Conservation (phyloP, 1,284 basidiomycete genomes). For the Tetrapyrgos nigripes region DNA sequence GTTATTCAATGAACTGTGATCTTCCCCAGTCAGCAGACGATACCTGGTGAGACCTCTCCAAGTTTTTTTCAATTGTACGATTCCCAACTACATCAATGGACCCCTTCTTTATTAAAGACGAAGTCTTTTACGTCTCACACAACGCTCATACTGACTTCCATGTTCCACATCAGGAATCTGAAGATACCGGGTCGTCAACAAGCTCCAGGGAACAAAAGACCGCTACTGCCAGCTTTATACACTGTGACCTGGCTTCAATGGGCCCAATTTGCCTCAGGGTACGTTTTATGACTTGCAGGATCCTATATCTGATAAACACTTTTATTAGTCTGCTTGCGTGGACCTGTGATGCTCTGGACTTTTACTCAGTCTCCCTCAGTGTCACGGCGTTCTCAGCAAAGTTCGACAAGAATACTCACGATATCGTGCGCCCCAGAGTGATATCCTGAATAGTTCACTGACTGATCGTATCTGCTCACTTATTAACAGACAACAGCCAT, state of each 20-base stretch:
- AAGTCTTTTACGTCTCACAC: too few species aligned
- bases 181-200: neutral
- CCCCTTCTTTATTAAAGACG: too few species aligned
- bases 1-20: too few species aligned
- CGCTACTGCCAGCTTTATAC: slow-evolving; percentile 44
- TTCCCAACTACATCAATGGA: too few species aligned
- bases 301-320: neutral
- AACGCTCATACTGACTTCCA: neutral
- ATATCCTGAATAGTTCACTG: slow-evolving; percentile 3
- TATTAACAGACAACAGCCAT: slow-evolving; percentile 76
- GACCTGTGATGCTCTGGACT: slow-evolving; percentile 83
- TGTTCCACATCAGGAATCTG: neutral
- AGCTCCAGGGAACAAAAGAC: slow-evolving; percentile 20
- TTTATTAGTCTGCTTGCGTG: slow-evolving; percentile 74
- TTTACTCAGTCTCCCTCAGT: slow-evolving; percentile 84
- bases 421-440: slow-evolving; percentile 56
- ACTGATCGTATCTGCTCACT: neutral
- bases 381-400: slow-evolving; percentile 60
- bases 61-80: too few species aligned
- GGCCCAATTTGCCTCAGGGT: slow-evolving; percentile 70
- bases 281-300: slow-evolving; percentile 26
- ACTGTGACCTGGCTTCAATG: slow-evolving; percentile 53
- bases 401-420: slow-evolving; percentile 52
- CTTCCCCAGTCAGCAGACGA: too few species aligned
- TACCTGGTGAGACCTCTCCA: too few species aligned